Percentiles rank a stretch among this genome's conserved stretches.
Conservation (phyloP, 495 filamentous ascomycete species). For the Daldinia caldariorum region DNA sequence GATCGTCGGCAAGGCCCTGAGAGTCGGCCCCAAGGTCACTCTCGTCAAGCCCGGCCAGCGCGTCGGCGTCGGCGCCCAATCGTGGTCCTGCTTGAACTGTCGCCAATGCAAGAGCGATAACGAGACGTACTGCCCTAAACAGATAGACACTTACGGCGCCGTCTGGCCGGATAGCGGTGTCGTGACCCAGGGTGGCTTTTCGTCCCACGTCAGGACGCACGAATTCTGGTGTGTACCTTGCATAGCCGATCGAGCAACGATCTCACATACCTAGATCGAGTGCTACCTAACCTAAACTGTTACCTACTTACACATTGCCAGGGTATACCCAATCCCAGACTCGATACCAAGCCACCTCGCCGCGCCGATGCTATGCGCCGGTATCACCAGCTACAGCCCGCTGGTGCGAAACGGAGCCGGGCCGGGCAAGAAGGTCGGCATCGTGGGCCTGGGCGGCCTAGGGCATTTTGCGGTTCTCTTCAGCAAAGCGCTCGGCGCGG, state of each 20-base stretch:
- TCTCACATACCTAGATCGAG: background rate
- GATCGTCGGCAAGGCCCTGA: slow-evolving; percentile 60
- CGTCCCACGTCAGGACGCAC: slow-evolving; percentile 63
- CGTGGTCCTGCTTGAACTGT: slow-evolving; percentile 64
- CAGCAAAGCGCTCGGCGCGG: slow-evolving; percentile 74
- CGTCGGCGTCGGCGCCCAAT: slow-evolving; percentile 68
- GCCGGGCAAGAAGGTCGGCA: slow-evolving; percentile 82
- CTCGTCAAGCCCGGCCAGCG: slow-evolving; percentile 64
- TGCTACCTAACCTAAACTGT: background rate
- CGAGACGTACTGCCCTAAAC: slow-evolving; percentile 65
- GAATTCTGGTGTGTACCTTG: slow-evolving; percentile 58
- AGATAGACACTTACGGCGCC: slow-evolving; percentile 66
- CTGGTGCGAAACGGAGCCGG: slow-evolving; percentile 78
- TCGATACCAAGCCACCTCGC: slow-evolving; percentile 70
- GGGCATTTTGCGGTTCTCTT: slow-evolving; percentile 79
- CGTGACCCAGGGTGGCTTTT: slow-evolving; percentile 65
- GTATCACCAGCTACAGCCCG: slow-evolving; percentile 82
- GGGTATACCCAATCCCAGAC: slow-evolving; percentile 82
- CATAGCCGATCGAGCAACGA: background rate
- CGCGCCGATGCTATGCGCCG: slow-evolving; percentile 88
- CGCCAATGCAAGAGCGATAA: slow-evolving; percentile 68
- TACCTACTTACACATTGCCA: slow-evolving; percentile 12
- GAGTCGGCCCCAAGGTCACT: slow-evolving; percentile 66
- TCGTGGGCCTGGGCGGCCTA: slow-evolving; percentile 76
- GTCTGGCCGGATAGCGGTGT: slow-evolving; percentile 64